Percentiles rank a stretch among this genome's conserved stretches.
Conservation (phyloP, 2,329 filamentous ascomycete genomes). For the Colletotrichum acutatum region DNA sequence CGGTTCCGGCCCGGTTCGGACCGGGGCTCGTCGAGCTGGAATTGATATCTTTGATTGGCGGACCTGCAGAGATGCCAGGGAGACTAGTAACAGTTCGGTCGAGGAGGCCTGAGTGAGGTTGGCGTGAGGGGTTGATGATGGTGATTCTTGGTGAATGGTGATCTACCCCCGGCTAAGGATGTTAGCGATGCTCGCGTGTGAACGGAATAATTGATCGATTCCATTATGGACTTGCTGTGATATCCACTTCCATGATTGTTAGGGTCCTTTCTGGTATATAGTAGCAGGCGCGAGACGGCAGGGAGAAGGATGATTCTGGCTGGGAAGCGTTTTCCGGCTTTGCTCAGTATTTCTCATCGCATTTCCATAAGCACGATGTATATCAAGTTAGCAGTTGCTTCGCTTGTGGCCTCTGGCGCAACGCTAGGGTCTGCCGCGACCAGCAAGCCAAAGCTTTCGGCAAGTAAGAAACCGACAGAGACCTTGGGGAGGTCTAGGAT, state of each 20-base stretch:
- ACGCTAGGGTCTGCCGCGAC: slow-evolving; percentile 15
- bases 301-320: neutral
- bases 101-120: neutral
- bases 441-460: slow-evolving; percentile 19
- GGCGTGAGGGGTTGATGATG: slow-evolving; percentile 4
- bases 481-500: no score
- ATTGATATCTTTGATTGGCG: slow-evolving; percentile 22
- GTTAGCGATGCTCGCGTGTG: neutral
- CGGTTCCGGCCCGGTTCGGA: slow-evolving; percentile 27
- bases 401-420: slow-evolving; percentile 21
- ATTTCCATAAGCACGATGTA: neutral
- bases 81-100: neutral
- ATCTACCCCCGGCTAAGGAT: neutral
- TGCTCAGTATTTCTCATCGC: neutral
- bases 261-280: neutral
- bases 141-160: neutral
- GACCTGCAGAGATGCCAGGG: neutral
- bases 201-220: neutral
- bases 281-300: neutral
- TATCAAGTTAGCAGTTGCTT: slow-evolving; percentile 3
- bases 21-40: neutral
- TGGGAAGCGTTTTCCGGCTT: neutral
- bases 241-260: neutral
- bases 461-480: neutral
- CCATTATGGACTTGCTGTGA: neutral